Evolutionary conservation across 164 flowering plant species (phyloP).

Genomic region (Vitis riparia): DNA sequence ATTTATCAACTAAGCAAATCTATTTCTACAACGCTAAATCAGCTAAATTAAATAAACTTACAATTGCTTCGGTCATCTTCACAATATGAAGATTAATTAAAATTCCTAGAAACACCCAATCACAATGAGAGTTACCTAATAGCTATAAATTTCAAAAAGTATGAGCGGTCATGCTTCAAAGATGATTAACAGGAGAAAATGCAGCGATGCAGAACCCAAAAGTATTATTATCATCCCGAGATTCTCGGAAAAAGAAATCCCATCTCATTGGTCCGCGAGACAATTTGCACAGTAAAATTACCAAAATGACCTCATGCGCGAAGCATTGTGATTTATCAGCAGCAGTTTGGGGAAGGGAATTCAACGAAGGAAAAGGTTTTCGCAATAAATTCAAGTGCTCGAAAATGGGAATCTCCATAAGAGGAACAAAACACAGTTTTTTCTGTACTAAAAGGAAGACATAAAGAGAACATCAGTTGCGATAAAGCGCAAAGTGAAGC

Average conservation of each 20-base stretch:
- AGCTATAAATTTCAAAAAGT: too few relatives aligned
- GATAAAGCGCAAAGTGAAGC: conserved; percentile 11
- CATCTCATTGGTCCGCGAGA: not conserved
- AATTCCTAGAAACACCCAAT: too few relatives aligned
- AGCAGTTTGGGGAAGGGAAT: too few relatives aligned
- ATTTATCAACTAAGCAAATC: too few relatives aligned
- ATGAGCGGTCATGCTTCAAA: too few relatives aligned
- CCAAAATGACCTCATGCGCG: conserved; percentile 3
- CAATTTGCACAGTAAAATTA: not conserved
- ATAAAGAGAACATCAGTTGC: conserved; percentile 5
- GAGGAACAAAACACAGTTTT: not conserved
- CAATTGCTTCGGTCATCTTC: too few relatives aligned
- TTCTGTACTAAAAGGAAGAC: not conserved
- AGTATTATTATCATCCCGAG: conserved; percentile 12
- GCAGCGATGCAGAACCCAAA: not conserved
- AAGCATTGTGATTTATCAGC: too few relatives aligned
- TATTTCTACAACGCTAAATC: too few relatives aligned
- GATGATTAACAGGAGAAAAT: too few relatives aligned
- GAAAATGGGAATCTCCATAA: conserved; percentile 2
- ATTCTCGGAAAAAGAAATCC: conserved; percentile 18
- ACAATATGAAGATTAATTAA: too few relatives aligned
- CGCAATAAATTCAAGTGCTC: not conserved
- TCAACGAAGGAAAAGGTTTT: not conserved
- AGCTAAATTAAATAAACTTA: too few relatives aligned
- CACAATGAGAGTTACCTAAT: too few relatives aligned